Evolutionary conservation across 164 flowering plant genomes (phyloP), one percentile per base, ranked within the genome.

Genomic region (Protea cynaroides): DNA sequence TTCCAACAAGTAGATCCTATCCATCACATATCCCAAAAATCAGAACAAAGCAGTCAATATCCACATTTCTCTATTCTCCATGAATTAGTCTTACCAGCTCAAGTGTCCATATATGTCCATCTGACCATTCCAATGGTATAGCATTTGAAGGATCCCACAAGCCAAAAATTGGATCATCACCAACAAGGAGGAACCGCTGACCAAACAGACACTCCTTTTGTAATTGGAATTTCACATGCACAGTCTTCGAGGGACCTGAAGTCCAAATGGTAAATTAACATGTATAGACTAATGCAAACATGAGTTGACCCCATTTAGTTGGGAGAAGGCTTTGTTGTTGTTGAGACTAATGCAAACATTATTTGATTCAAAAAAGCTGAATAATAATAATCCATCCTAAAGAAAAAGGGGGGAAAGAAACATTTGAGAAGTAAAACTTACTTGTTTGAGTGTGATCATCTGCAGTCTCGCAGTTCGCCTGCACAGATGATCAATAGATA

Each of bases 111-210:
- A 82, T 37, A 63, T 92, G 90, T 13, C 81, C 96, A 13, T 87
- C 96, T 12, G 98, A 86, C 98, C 98, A 93, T 34, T 72, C 74
- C 79, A 88, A 22, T 0, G 92, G 87, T 55, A 90, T 56, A 8
- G 86, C 96, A 65, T 65, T 62, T 29, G 68, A 25, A 0, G 94
- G 86, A 18, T 86, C 86, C 98, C 98, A 90, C 18, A 65, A 58
- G 22, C 96, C 98, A 17, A 93, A 59, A 51, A 71, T 61, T 7
- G 96, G 86, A 76, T 87, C 83, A 73, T 84, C 88, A 9, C 98
- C 98, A 0, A 79, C 86, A 0, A 93, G 19, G 23, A 81, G 54
- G 64, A 93, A 83, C 18, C 74, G 81, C 73, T 93, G 79, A 4
- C 98, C 98, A 65, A 83, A 90, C 25, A 37, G n/a, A 58, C 98